A percentile compares a stretch with the other conserved stretches of the same genome.
These are phyloP conservation scores for Phaseolus coccineus DNA, from an alignment of 331 rosid species.

Conservation along the genomic window DNA sequence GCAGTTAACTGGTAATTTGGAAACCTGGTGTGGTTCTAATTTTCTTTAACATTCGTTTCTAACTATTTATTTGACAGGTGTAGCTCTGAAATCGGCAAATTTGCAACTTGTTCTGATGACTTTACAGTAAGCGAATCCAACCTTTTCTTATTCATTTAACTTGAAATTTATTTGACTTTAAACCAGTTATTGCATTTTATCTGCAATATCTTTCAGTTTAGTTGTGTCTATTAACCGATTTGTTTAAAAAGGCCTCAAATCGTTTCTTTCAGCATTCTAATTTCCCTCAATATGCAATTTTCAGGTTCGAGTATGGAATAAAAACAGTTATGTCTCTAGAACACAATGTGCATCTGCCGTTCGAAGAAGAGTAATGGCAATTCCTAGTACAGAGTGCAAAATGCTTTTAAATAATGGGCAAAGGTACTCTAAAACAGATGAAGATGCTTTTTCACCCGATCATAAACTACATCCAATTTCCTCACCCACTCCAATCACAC, in stretches of 20 bases:
- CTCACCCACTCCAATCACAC: slow-evolving; percentile 48
- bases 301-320: slow-evolving; percentile 83
- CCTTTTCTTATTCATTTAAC: not conserved
- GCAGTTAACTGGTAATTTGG: slow-evolving; percentile 83
- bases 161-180: slow-evolving; percentile 9
- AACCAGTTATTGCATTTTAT: slow-evolving; percentile 4
- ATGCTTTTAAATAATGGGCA: slow-evolving; percentile 54
- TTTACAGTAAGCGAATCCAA: slow-evolving; percentile 63
- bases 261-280: slow-evolving; percentile 20
- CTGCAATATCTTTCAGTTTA: not conserved
- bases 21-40: slow-evolving; percentile 37
- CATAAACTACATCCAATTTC: slow-evolving; percentile 25
- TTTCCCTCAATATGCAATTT: slow-evolving; percentile 15
- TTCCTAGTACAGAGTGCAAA: slow-evolving; percentile 62
- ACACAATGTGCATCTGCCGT: slow-evolving; percentile 56
- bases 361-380: slow-evolving; percentile 86
- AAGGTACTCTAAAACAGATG: slow-evolving; percentile 42
- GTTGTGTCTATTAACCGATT: not conserved
- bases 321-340: slow-evolving; percentile 47
- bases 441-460: slow-evolving; percentile 31
- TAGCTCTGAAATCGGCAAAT: slow-evolving; percentile 66
- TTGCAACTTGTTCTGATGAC: slow-evolving; percentile 93
- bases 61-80: slow-evolving; percentile 62
- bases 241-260: not conserved
- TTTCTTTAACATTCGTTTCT: slow-evolving; percentile 15